Evolutionary conservation across 345 rosid species (phyloP), one percentile per base, ranked within the genome.

Genomic region (Brassica incana): DNA sequence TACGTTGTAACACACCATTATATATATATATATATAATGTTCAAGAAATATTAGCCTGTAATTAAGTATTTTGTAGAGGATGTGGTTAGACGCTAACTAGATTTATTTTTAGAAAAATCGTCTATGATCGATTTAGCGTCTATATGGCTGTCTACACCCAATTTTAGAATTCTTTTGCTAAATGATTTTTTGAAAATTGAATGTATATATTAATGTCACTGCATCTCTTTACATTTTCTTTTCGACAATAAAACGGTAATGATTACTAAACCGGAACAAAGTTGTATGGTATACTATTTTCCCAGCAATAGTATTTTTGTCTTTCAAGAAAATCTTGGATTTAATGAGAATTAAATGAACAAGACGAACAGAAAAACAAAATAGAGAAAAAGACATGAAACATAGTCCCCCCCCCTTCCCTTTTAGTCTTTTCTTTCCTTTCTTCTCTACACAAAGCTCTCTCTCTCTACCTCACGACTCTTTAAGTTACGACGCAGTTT

Each of bases 401-500:
- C 29, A 79, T 56, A 71, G 73, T 59, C 79, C 67, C 38, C 40
- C n/a, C 40, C 8, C 43, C 9, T 36, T 36, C 43, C 43, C 30
- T 27, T 27, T 3, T 27, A 27, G 30, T 27, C 74, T 64, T 64
- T 35, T 5, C 23, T 80, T 75, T 75, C 72, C 79, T 80, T 74
- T 74, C 83, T 69, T 80, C 67, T 75, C 12, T 8, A 68, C 25
- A 79, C 50, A 68, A 74, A 67, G 18, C 12, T 36, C 43, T 58
- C 58, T 52, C 63, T 36, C 25, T 8, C 69, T 15, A 33, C 60
- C 61, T 56, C 66, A 15, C 40, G 40, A 5, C 60, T 2, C 66
- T 71, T 38, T 30, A 60, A 23, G 33, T 25, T 45, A 74, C 80
- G 80, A 71, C 80, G 58, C 16, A 77, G 80, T 80, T 75, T 72